A percentile compares a stretch with the other conserved stretches of the same genome.
Conservation (phyloP, 2,329 filamentous ascomycete genomes). For the Aspergillus quadricinctus region DNA sequence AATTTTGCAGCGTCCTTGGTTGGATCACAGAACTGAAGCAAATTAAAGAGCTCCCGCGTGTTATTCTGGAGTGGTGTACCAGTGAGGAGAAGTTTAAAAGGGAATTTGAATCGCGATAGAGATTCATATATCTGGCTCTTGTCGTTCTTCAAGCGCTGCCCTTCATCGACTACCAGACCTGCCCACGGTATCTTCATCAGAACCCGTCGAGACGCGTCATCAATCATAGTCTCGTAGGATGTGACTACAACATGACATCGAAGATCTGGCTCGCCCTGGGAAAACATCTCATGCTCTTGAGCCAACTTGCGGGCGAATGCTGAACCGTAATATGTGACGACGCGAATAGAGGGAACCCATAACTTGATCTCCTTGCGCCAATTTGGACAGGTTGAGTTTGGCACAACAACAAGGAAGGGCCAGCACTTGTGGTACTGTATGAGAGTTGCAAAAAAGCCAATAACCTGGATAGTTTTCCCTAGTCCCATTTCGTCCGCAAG, state of each 20-base stretch:
- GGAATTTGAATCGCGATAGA: constrained; percentile 67
- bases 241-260: constrained; percentile 90
- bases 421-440: constrained; percentile 69
- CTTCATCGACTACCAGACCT: constrained; percentile 88
- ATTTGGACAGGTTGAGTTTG: constrained; percentile 94
- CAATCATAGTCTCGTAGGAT: constrained; percentile 84
- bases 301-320: constrained; percentile 69
- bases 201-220: constrained; percentile 61
- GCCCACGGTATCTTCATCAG: constrained; percentile 76
- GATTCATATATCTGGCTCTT: constrained; percentile 74
- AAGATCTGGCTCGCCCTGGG: constrained; percentile 57
- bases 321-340: constrained; percentile 89
- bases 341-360: constrained; percentile 80
- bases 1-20: constrained; percentile 64
- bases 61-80: constrained; percentile 82
- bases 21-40: constrained; percentile 89
- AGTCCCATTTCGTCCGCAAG: constrained; percentile 97
- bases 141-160: constrained; percentile 92
- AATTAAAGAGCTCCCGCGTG: constrained; percentile 87
- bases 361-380: constrained; percentile 95
- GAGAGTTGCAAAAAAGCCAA: constrained; percentile 73
- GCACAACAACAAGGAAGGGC: constrained; percentile 89
- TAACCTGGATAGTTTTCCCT: constrained; percentile 93
- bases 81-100: constrained; percentile 81
- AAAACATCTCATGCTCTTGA: constrained; percentile 81